Conservation (phyloP, 2,329 filamentous ascomycete genomes). For the Thielaviopsis populi region DNA sequence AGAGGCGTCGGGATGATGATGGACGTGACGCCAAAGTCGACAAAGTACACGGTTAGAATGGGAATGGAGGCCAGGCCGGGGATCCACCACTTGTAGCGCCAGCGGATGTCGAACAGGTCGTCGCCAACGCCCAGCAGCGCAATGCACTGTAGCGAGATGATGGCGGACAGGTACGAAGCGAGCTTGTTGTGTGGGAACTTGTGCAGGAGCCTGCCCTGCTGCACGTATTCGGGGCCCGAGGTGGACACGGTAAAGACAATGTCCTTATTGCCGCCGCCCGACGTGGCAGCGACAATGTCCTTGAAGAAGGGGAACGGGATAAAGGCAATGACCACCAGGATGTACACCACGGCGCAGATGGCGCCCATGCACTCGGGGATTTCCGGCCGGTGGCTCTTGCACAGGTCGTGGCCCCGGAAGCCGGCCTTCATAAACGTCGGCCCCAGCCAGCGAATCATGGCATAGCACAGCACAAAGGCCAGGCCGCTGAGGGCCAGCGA, state of each 20-base stretch:
- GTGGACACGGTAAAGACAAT: conserved; percentile 51
- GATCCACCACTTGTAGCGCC: conserved; percentile 98
- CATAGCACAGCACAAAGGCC: conserved; percentile 67
- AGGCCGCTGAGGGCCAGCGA: conserved; percentile 75
- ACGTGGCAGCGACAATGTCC: conserved; percentile 89
- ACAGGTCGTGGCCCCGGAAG: conserved; percentile 78
- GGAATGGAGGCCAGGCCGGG: conserved; percentile 87
- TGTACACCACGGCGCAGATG: conserved; percentile 80
- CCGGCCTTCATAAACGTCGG: conserved; percentile 77
- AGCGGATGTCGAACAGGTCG: conserved; percentile 94
- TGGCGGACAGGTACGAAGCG: conserved; percentile 84
- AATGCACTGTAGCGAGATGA: conserved; percentile 81
- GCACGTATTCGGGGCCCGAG: conserved; percentile 35
- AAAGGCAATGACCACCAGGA: conserved; percentile 77
- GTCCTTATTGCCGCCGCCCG: conserved; percentile 82
- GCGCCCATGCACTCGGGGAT: conserved; percentile 95
- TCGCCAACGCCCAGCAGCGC: conserved; percentile 86
- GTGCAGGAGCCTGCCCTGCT: conserved; percentile 74
- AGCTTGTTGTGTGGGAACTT: conserved; percentile 94
- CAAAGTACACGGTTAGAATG: conserved; percentile 91
- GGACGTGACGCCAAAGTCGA: conserved; percentile 93
- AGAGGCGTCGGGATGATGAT: conserved; percentile 82
- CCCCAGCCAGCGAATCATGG: conserved; percentile 86
- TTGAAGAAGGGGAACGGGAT: conserved; percentile 97
- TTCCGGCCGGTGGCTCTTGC: conserved; percentile 52